Conservation (phyloP, 2,329 filamentous ascomycete genomes). For the Colletotrichum cereale region DNA sequence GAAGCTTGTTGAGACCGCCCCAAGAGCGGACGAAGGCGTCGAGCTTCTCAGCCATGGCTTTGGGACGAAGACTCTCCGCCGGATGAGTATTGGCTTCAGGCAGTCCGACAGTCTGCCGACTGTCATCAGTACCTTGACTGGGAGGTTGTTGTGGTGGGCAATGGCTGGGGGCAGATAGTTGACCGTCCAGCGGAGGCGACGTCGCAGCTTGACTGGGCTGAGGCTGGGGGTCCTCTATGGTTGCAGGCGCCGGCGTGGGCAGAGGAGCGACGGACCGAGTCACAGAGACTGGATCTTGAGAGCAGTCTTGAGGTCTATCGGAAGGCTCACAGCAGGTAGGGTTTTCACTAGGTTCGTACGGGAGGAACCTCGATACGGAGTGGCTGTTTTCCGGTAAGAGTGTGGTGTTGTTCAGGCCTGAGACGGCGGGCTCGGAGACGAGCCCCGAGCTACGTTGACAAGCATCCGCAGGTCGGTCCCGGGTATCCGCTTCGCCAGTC, state of each 20-base stretch:
- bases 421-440: background rate
- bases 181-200: background rate
- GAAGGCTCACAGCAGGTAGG: background rate
- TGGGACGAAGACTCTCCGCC: background rate
- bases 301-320: background rate
- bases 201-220: background rate
- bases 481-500: background rate
- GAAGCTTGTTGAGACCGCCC: slow-evolving; percentile 1
- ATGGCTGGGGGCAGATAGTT: background rate
- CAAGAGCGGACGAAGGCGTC: background rate
- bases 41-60: slow-evolving; percentile 17
- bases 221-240: background rate
- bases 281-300: background rate
- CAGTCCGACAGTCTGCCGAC: background rate
- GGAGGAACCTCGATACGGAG: background rate
- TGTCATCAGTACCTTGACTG: background rate
- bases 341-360: background rate
- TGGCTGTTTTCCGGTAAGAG: background rate
- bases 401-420: background rate
- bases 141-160: background rate
- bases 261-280: background rate
- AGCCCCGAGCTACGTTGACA: background rate
- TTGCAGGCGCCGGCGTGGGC: background rate
- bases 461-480: background rate
- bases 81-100: background rate